Evolutionary conservation across 345 rosid genomes (phyloP).

Genomic region (Trapa incisa): DNA sequence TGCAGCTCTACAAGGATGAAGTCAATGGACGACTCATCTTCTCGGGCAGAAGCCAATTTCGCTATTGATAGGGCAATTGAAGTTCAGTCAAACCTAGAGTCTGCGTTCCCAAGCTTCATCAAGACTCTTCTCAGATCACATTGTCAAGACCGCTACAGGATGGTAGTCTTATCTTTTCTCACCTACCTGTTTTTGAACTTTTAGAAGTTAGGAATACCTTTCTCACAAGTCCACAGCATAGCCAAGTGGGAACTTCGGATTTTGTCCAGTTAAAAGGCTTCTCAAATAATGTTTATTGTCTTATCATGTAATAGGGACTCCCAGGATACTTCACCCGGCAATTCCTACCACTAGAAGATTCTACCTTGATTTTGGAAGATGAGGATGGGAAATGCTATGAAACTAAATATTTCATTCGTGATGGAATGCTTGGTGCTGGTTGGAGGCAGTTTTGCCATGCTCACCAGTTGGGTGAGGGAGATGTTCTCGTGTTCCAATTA

Average conservation of each 20-base stretch:
- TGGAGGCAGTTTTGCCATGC: conserved; percentile 68
- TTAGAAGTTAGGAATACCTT: not conserved
- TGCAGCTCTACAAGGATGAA: conserved; percentile 28
- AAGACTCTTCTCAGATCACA: conserved; percentile 57
- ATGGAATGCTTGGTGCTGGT: conserved; percentile 86
- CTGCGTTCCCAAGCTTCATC: conserved; percentile 41
- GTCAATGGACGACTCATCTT: conserved; percentile 11
- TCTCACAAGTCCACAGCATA: not conserved
- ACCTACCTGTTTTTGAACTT: not conserved
- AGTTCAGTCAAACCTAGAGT: conserved; percentile 48
- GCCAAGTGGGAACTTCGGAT: not conserved
- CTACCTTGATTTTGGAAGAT: conserved; percentile 41
- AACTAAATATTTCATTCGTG: conserved; percentile 49
- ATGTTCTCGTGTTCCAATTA: conserved; percentile 68
- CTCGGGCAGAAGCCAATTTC: conserved; percentile 23
- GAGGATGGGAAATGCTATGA: conserved; percentile 35
- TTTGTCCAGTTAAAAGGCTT: not conserved
- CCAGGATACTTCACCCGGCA: conserved; percentile 62
- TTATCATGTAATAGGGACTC: conserved; percentile 42
- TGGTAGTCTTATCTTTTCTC: conserved; percentile 25
- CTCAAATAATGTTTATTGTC: not conserved
- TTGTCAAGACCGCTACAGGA: conserved; percentile 60
- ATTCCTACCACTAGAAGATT: conserved; percentile 38
- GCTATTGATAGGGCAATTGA: conserved; percentile 48
- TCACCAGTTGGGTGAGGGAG: conserved; percentile 67